These are phyloP conservation scores for Picea sitchensis DNA, from an alignment of 75 land plant species.

Conservation along the genomic window DNA sequence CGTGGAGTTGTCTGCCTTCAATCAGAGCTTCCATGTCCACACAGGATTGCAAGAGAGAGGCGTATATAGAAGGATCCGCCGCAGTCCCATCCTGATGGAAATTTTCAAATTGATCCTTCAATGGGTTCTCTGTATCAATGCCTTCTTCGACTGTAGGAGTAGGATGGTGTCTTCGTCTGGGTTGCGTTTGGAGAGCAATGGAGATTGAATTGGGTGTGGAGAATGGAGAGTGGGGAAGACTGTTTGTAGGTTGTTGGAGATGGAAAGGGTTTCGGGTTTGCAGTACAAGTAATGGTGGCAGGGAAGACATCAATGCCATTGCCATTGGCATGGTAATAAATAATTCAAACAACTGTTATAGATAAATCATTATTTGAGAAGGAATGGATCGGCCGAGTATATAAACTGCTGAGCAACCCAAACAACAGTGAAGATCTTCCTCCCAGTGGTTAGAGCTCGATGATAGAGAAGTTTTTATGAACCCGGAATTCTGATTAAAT, in stretches of 20 bases:
- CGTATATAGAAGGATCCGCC: slow-evolving; percentile 8
- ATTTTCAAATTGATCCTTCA: background rate
- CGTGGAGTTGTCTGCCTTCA: slow-evolving; percentile 44
- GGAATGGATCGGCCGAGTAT: too few relatives aligned
- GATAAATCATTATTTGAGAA: too few relatives aligned
- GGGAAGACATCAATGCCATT: too few relatives aligned
- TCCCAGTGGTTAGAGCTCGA: too few relatives aligned
- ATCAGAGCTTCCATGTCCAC: slow-evolving; percentile 24
- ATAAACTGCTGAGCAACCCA: too few relatives aligned
- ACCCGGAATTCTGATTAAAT: too few relatives aligned
- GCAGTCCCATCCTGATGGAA: background rate
- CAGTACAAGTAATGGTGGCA: too few relatives aligned
- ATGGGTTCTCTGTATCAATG: background rate
- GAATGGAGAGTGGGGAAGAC: background rate
- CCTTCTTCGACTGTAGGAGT: background rate
- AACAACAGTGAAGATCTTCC: too few relatives aligned
- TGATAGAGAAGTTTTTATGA: too few relatives aligned
- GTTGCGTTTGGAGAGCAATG: background rate
- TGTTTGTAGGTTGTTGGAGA: background rate
- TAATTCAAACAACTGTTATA: too few relatives aligned
- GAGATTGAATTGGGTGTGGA: background rate
- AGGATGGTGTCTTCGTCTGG: background rate
- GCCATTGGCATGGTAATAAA: too few relatives aligned
- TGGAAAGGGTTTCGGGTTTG: too few relatives aligned
- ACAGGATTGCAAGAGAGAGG: slow-evolving; percentile 46